Evolutionary conservation across 257 asterid species (phyloP), one percentile per base, ranked within the genome.

Genomic region (Misopates orontium): DNA sequence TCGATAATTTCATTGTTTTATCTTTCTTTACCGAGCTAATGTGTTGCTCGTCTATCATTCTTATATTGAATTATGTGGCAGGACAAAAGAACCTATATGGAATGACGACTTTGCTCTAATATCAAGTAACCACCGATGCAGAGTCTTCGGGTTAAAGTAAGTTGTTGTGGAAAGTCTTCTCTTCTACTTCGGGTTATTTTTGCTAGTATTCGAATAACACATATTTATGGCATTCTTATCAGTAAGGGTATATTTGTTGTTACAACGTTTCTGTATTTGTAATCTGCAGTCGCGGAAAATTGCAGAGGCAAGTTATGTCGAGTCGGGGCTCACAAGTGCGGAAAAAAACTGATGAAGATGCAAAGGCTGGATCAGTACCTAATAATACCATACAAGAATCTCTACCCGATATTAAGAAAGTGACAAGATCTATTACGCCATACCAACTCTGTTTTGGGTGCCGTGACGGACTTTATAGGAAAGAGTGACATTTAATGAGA

Each of bases 11-110:
- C 22, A 4, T 18, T 41, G 8, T 55, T 22, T 4, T 58, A 47
- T 18, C n/a, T 24, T 42, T 48, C 57, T 62, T 65, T 16, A 45
- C n/a, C n/a, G n/a, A n/a, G n/a, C n/a, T n/a, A n/a, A 28, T 28
- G 7, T 28, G 36, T 28, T 7, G 36, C 36, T 28, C 56, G 11
- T 62, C 32, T 19, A 56, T 41, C 21, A 14, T 36, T 67, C 51
- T 47, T 42, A 18, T 54, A 22, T 56, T 58, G 60, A 62, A 41
- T 56, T 73, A 77, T 80, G 59, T 71, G 68, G 75, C 88, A 94
- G 99, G 90, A 87, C 91, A 19, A 94, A 77, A 85, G 96, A 90
- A 71, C 97, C 99, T 31, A 85, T 82, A 13, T 90, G 99, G 99
- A 94, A 90, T 67, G 97, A 94, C 86, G 99, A 88, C 77, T 94